phyloP scores from a whole-genome alignment of 345 rosid genomes.

The Lumnitzera racemosa region DNA sequence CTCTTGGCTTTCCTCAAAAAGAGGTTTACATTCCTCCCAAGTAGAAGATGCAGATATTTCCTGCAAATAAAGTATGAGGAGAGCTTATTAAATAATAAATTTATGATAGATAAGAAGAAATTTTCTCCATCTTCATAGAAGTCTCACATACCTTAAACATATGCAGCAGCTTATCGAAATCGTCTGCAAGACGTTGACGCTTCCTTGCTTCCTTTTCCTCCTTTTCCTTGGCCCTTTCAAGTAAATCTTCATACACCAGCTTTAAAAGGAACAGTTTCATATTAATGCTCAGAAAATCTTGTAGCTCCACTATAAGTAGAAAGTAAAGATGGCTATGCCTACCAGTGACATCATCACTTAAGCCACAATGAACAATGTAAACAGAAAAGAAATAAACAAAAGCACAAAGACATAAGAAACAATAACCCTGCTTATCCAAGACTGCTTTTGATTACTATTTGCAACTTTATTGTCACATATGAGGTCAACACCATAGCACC shows the following conservation, averaged over 20 bases:
- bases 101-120: background rate
- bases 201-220: constrained; percentile 95
- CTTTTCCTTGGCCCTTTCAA: constrained; percentile 86
- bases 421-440: too few species aligned
- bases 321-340: too few species aligned
- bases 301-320: too few species aligned
- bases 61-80: constrained; percentile 22
- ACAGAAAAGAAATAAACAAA: too few species aligned
- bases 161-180: constrained; percentile 59
- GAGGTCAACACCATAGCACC: too few species aligned
- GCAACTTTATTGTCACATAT: too few species aligned
- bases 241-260: constrained; percentile 80
- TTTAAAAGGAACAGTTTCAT: constrained; percentile 18
- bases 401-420: too few species aligned
- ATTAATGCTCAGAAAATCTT: too few species aligned
- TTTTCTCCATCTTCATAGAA: background rate
- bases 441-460: too few species aligned
- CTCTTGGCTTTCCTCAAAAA: constrained; percentile 78
- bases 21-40: constrained; percentile 76
- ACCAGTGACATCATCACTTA: too few species aligned
- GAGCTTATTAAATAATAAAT: background rate
- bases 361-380: too few species aligned
- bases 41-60: constrained; percentile 65
- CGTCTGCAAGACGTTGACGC: constrained; percentile 81
- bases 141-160: constrained; percentile 53